Evolutionary conservation across 2,329 filamentous ascomycete species (phyloP).

Genomic region (Chaetomium globosum): DNA sequence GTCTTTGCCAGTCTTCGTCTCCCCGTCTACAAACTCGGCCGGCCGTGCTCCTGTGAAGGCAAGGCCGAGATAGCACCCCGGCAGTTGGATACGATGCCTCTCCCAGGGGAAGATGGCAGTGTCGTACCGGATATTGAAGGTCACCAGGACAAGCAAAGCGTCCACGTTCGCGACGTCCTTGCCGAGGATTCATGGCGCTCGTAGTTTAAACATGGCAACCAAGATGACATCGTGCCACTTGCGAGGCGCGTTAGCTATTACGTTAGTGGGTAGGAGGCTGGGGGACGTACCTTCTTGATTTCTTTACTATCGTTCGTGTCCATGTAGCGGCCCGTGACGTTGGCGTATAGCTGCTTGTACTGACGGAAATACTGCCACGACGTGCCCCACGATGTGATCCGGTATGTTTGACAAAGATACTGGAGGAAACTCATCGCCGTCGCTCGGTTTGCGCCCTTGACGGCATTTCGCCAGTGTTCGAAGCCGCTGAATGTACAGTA

Average conservation of each 20-base stretch:
- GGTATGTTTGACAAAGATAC: conserved; percentile 28
- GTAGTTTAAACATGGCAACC: background rate
- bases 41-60: conserved; percentile 39
- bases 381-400: conserved; percentile 23
- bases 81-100: conserved; percentile 36
- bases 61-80: conserved; percentile 38
- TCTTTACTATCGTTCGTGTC: conserved; percentile 19
- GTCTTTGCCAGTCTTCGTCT: conserved; percentile 35
- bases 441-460: conserved; percentile 25
- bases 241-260: conserved; percentile 11
- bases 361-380: conserved; percentile 20
- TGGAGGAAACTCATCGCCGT: conserved; percentile 31
- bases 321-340: conserved; percentile 9
- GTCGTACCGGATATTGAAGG: conserved; percentile 41
- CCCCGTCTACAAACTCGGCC: conserved; percentile 39
- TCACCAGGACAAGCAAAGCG: conserved; percentile 35
- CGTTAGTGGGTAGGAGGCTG: background rate
- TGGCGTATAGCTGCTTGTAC: conserved; percentile 21
- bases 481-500: conserved; percentile 25
- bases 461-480: conserved; percentile 23
- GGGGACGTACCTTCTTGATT: conserved; percentile 15
- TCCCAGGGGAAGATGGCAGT: conserved; percentile 35
- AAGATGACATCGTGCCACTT: conserved; percentile 17
- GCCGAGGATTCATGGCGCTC: conserved; percentile 6
- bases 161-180: conserved; percentile 26